These are phyloP conservation scores for Fusarium setosum DNA, from an alignment of 2,329 filamentous ascomycete genomes.

Conservation along the genomic window DNA sequence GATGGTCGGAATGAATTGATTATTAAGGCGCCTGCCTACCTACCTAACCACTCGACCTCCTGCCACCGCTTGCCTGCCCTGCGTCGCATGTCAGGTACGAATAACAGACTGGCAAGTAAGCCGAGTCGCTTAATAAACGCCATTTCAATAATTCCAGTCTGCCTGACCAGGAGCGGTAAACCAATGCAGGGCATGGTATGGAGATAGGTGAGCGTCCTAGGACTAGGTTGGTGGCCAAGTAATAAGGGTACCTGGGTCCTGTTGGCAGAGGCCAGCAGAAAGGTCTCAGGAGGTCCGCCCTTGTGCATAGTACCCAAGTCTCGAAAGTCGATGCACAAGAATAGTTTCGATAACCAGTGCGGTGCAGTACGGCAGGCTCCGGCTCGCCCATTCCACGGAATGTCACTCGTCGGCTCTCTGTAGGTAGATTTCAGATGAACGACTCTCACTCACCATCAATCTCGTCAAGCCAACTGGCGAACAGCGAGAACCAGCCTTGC, in stretches of 20 bases:
- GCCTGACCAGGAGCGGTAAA: neutral
- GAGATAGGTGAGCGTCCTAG: neutral
- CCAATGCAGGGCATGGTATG: neutral
- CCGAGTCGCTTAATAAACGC: neutral
- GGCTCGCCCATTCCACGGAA: neutral
- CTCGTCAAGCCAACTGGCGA: neutral
- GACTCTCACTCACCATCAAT: neutral
- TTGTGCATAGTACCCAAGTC: neutral
- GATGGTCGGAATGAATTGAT: conserved; percentile 3
- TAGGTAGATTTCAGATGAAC: neutral
- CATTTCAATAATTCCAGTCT: neutral
- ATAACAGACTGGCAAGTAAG: neutral
- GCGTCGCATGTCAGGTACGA: neutral
- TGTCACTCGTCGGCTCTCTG: neutral
- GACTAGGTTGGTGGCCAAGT: neutral
- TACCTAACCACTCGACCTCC: neutral
- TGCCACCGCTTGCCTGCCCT: neutral
- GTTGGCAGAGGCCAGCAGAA: neutral
- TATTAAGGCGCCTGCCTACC: conserved; percentile 1
- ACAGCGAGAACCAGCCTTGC: neutral
- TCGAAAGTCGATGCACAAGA: neutral
- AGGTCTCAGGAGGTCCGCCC: neutral
- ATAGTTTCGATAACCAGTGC: too few relatives aligned
- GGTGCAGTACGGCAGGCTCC: neutral
- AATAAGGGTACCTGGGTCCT: neutral